Percentiles rank a stretch among this genome's conserved stretches.
Conservation (phyloP, 2,329 filamentous ascomycete genomes). For the Thelonectria blattea region DNA sequence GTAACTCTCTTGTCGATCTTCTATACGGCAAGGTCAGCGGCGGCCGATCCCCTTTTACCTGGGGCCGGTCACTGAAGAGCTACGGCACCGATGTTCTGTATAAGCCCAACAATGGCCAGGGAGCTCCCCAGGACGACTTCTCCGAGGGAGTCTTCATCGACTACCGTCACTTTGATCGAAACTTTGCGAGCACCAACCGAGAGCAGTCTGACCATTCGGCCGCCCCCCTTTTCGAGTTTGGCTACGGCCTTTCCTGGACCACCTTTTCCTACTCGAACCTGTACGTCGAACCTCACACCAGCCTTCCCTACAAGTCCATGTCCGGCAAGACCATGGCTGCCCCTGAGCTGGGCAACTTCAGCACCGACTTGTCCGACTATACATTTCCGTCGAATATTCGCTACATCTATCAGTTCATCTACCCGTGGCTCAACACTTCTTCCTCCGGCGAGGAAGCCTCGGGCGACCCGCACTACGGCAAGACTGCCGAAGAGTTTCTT, state of each 20-base stretch:
- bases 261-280: conserved; percentile 78
- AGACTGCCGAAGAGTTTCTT: conserved; percentile 63
- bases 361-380: conserved; percentile 68
- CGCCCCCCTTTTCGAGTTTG: conserved; percentile 80
- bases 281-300: conserved; percentile 57
- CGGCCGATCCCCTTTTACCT: conserved; percentile 80
- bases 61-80: conserved; percentile 69
- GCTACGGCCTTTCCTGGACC: conserved; percentile 81
- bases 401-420: conserved; percentile 64
- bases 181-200: conserved; percentile 42
- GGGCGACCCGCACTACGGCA: conserved; percentile 64
- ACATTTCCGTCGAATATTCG: conserved; percentile 67
- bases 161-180: conserved; percentile 68
- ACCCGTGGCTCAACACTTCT: conserved; percentile 74
- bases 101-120: conserved; percentile 70
- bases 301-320: conserved; percentile 62
- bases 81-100: conserved; percentile 74
- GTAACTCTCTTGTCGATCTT: conserved; percentile 80
- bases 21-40: conserved; percentile 83
- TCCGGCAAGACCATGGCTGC: conserved; percentile 67
- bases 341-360: conserved; percentile 68
- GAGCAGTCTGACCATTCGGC: conserved; percentile 33
- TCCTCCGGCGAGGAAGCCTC: conserved; percentile 61
- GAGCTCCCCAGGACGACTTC: conserved; percentile 75
- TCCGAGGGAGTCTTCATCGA: conserved; percentile 83